These are phyloP conservation scores for Lasiosphaeria miniovina DNA, from an alignment of 495 filamentous ascomycete genomes.

Conservation along the genomic window DNA sequence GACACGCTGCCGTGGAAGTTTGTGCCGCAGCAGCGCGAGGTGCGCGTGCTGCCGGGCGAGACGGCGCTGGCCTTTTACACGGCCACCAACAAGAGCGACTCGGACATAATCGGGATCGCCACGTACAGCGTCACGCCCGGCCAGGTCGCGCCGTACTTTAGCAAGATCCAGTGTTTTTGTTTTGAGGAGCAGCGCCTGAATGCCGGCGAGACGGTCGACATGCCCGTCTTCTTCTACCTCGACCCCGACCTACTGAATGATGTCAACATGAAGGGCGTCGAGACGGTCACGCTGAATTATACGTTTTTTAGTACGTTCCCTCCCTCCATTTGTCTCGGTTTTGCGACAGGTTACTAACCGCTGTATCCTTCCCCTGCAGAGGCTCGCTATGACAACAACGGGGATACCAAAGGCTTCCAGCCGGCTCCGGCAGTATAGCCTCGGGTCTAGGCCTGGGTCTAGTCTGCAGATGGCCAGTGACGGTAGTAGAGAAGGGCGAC, in stretches of 20 bases:
- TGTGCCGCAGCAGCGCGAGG: constrained; percentile 92
- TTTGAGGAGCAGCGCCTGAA: constrained; percentile 93
- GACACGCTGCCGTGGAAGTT: constrained; percentile 98
- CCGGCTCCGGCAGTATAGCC: not conserved
- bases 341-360: not conserved
- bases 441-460: too few species aligned
- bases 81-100: constrained; percentile 81
- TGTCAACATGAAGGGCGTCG: constrained; percentile 86
- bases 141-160: constrained; percentile 96
- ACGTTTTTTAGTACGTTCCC: constrained; percentile 91
- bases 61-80: constrained; percentile 98
- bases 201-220: constrained; percentile 96
- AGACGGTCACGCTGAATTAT: constrained; percentile 92
- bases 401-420: too few species aligned
- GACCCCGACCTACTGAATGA: constrained; percentile 94
- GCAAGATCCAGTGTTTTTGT: constrained; percentile 99
- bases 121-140: constrained; percentile 96
- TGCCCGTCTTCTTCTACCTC: constrained; percentile 99
- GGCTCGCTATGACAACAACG: too few species aligned
- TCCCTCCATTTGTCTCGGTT: constrained; percentile 9
- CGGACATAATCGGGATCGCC: constrained; percentile 96
- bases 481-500: too few species aligned
- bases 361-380: too few species aligned
- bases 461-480: too few species aligned
- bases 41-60: constrained; percentile 90